Evolutionary conservation across 2,329 filamentous ascomycete species (phyloP), one percentile per base, ranked within the genome.

Genomic region (Hypoxylon sp.): DNA sequence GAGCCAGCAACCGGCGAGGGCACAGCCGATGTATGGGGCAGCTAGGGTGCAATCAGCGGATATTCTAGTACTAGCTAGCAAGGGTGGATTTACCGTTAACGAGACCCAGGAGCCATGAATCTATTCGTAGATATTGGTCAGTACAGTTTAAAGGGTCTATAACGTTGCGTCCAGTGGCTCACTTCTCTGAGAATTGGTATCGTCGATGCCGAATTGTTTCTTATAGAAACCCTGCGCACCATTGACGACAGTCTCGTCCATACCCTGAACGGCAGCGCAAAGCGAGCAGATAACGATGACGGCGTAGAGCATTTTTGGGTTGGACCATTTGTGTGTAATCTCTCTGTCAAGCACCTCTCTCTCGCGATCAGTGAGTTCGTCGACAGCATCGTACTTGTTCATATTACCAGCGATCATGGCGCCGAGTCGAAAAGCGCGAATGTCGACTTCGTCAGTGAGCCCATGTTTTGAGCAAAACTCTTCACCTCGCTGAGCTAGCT

Each of bases 191-290:
- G 83, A 82, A 39, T 84, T 75, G 25, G 81, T 68, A 72, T 83
- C 80, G 51, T 78, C 82, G 57, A 91, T 90, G 19, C 85, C 85
- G 63, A 92, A 91, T 63, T 88, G 81, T 1, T 75, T 70, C 63
- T 84, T 83, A 75, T 90, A 91, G 76, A 90, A 90, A 23, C 87
- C 82, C 69, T 91, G 89, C 7, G 87, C 89, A 45, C 89, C 89
- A 71, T 91, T 91, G 69, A 91, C 87, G 27, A 90, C 89, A 0
- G 88, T 90, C 77, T 91, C 87, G 75, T 91, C 88, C 87, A 90
- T 90, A 71, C 89, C 90, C 73, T 92, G 90, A 0, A 92, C 90
- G 23, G 89, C 88, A 14, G 90, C 90, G 25, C 70, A 74, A 2
- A 74, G 69, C 3, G 69, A 78, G 74, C 70, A 77, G 78, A 81